A percentile compares a stretch with the other conserved stretches of the same genome.
These are phyloP conservation scores for Fusarium falciforme DNA, from an alignment of 2,329 filamentous ascomycete genomes.

Conservation along the genomic window DNA sequence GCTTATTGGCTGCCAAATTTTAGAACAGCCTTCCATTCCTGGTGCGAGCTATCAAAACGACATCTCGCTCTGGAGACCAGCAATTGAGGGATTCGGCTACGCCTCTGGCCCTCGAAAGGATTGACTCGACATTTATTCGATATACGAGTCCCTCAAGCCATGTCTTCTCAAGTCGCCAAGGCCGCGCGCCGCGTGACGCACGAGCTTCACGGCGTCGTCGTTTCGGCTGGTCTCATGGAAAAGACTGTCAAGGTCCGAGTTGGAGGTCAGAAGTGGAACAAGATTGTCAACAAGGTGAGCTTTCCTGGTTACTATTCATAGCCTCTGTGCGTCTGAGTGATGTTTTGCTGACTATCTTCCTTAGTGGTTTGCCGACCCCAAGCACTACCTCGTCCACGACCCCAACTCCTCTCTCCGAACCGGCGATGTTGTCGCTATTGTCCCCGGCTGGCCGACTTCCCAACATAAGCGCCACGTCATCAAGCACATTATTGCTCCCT, in stretches of 20 bases:
- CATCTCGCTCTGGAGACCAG: constrained; percentile 9
- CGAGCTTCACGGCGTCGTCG: constrained; percentile 75
- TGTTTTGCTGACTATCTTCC: neutral
- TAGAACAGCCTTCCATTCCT: constrained; percentile 27
- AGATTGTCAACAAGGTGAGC: constrained; percentile 76
- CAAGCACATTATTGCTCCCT: constrained; percentile 77
- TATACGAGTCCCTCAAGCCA: neutral
- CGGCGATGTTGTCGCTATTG: constrained; percentile 81
- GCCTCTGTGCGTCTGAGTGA: neutral
- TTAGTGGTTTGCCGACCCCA: constrained; percentile 70
- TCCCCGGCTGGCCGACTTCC: constrained; percentile 72
- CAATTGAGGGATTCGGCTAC: constrained; percentile 23
- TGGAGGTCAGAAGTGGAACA: constrained; percentile 78
- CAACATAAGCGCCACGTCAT: constrained; percentile 80
- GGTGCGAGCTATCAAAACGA: constrained; percentile 13
- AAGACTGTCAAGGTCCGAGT: constrained; percentile 84
- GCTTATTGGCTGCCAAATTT: constrained; percentile 39
- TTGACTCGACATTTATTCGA: neutral
- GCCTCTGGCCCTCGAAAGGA: constrained; percentile 5
- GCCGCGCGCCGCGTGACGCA: constrained; percentile 59
- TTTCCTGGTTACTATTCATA: neutral
- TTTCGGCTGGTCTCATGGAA: constrained; percentile 81
- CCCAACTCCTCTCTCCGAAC: constrained; percentile 77
- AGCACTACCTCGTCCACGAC: constrained; percentile 80
- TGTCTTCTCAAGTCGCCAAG: constrained; percentile 56